phyloP scores from a whole-genome alignment of 179 eudicot species.

The Silene noctiflora region DNA sequence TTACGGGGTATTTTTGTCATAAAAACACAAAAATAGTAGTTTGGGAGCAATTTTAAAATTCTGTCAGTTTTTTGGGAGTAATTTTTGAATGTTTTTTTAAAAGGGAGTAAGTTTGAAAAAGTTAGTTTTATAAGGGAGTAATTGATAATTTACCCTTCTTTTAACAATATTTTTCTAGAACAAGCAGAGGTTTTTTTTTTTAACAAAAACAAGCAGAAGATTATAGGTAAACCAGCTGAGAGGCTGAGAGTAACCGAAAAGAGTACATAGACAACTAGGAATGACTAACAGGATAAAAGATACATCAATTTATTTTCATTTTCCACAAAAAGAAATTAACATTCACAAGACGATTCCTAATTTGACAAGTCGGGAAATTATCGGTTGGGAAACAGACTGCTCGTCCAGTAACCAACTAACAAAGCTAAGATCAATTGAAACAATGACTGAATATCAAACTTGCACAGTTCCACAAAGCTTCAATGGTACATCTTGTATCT shows the following conservation, averaged over 20 bases:
- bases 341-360: conserved; percentile 5
- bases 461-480: conserved; percentile 10
- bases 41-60: too few species aligned
- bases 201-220: too few species aligned
- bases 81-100: too few species aligned
- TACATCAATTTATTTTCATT: conserved; percentile 1
- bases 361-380: background rate
- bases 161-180: too few species aligned
- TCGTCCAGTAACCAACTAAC: background rate
- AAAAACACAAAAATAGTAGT: too few species aligned
- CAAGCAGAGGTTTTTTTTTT: too few species aligned
- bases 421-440: conserved; percentile 2
- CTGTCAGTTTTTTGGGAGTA: too few species aligned
- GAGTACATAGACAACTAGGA: background rate
- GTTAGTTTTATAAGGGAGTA: too few species aligned
- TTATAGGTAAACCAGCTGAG: too few species aligned
- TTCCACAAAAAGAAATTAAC: background rate
- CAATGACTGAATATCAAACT: background rate
- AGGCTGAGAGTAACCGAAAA: background rate
- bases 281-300: background rate
- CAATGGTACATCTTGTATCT: background rate
- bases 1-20: too few species aligned
- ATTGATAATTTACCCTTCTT: too few species aligned
- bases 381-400: background rate
- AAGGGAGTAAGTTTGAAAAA: too few species aligned